Evolutionary conservation across 306 rosid species (phyloP).

Genomic region (Malus fusca): DNA sequence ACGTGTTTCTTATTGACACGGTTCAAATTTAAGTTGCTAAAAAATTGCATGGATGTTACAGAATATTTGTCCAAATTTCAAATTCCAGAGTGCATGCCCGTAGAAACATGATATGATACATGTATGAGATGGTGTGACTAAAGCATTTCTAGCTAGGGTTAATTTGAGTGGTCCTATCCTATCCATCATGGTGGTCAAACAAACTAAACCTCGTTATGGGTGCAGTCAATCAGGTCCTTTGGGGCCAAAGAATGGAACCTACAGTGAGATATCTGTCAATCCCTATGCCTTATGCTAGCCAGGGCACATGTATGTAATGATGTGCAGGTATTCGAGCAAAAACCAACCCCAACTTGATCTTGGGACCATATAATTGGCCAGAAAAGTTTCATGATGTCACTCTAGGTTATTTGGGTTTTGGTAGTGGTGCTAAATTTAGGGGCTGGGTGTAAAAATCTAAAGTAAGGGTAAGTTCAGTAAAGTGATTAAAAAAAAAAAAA

Average conservation of each 20-base stretch:
- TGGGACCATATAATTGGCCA: conserved; percentile 2
- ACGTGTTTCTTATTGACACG: background rate
- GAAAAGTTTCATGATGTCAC: background rate
- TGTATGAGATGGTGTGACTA: background rate
- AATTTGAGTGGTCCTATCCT: conserved; percentile 46
- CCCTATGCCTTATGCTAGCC: conserved; percentile 14
- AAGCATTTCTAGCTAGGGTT: background rate
- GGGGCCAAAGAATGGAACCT: conserved; percentile 19
- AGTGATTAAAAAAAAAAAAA: background rate
- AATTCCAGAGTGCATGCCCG: background rate
- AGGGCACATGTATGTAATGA: conserved; percentile 32
- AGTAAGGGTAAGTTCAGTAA: background rate
- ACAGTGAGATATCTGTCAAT: conserved; percentile 17
- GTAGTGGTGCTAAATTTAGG: background rate
- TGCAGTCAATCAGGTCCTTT: conserved; percentile 53
- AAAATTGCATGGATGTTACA: background rate
- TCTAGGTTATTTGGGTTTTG: conserved; percentile 7
- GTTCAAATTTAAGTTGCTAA: background rate
- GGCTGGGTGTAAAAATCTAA: background rate
- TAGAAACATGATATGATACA: background rate
- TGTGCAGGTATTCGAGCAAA: conserved; percentile 14
- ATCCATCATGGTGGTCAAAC: conserved; percentile 42
- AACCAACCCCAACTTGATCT: conserved; percentile 1
- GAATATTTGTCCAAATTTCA: conserved; percentile 15
- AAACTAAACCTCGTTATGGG: conserved; percentile 43